A percentile compares a stretch with the other conserved stretches of the same genome.
Evolutionary conservation across 768 basidiomycete genomes (phyloP).

Genomic region (Termitomyces bulborhizus): DNA sequence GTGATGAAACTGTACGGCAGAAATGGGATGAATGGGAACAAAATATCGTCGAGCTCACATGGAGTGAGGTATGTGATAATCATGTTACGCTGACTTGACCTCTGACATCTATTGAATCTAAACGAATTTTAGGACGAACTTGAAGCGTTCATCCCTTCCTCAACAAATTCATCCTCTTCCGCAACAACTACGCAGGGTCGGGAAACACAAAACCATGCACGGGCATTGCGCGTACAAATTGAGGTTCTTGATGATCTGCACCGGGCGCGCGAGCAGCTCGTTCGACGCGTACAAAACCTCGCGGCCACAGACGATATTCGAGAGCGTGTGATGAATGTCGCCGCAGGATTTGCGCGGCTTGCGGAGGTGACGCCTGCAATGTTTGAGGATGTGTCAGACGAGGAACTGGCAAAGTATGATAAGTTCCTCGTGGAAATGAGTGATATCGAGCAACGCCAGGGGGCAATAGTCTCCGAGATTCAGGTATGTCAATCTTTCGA

Average conservation of each 20-base stretch:
- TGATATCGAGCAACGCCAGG: constrained; percentile 53
- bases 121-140: constrained; percentile 48
- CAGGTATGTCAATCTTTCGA: constrained; percentile 40
- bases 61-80: constrained; percentile 45
- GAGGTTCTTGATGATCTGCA: constrained; percentile 77
- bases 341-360: constrained; percentile 59
- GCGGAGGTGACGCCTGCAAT: constrained; percentile 72
- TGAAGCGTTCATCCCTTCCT: constrained; percentile 64
- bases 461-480: constrained; percentile 57
- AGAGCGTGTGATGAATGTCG: constrained; percentile 57
- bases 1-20: constrained; percentile 68
- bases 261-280: constrained; percentile 51
- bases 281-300: constrained; percentile 57
- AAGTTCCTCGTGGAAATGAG: constrained; percentile 58
- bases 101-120: neutral
- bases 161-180: constrained; percentile 32
- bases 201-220: constrained; percentile 57
- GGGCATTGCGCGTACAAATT: constrained; percentile 63
- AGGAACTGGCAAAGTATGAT: constrained; percentile 79
- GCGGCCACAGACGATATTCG: constrained; percentile 70
- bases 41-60: constrained; percentile 62
- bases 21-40: constrained; percentile 91
- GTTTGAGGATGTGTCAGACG: constrained; percentile 82
- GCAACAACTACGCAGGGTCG: constrained; percentile 31
- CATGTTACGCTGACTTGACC: neutral